A percentile compares a stretch with the other conserved stretches of the same genome.
phyloP scores from a whole-genome alignment of 805 yeast species.

The Hyphopichia homilentoma region DNA sequence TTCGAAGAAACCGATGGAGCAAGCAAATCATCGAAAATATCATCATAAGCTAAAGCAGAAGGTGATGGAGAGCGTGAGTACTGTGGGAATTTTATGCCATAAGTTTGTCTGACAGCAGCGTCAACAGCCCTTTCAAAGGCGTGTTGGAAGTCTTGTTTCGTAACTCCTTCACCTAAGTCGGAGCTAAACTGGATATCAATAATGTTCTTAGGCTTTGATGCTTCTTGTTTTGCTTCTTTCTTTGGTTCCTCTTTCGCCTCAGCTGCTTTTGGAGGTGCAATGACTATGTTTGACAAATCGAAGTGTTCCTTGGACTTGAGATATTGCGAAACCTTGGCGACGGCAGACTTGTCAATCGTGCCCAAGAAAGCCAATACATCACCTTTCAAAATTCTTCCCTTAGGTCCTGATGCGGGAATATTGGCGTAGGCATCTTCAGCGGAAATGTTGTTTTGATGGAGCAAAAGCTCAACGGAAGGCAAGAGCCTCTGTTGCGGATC shows the following conservation, averaged over 20 bases:
- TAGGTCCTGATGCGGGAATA: slow-evolving; percentile 83
- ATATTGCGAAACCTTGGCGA: slow-evolving; percentile 50
- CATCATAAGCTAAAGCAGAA: slow-evolving; percentile 12
- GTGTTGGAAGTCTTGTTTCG: slow-evolving; percentile 23
- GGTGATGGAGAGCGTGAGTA: slow-evolving; percentile 30
- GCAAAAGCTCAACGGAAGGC: slow-evolving; percentile 74
- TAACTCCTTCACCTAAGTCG: slow-evolving; percentile 21
- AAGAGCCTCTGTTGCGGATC: slow-evolving; percentile 61
- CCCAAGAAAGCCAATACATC: slow-evolving; percentile 88
- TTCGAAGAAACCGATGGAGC: slow-evolving; percentile 30
- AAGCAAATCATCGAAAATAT: slow-evolving; percentile 37
- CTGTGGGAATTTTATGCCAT: slow-evolving; percentile 34
- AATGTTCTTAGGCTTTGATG: slow-evolving; percentile 27
- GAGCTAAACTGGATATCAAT: slow-evolving; percentile 22
- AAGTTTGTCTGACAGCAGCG: slow-evolving; percentile 26
- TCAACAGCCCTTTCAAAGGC: slow-evolving; percentile 29
- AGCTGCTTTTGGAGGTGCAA: slow-evolving; percentile 27
- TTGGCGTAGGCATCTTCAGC: slow-evolving; percentile 64
- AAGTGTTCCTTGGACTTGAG: slow-evolving; percentile 56
- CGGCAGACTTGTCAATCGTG: slow-evolving; percentile 54
- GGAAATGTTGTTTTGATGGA: slow-evolving; percentile 61
- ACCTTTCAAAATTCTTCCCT: slow-evolving; percentile 85
- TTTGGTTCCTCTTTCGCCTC: slow-evolving; percentile 11
- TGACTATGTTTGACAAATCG: slow-evolving; percentile 67
- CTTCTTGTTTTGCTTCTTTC: slow-evolving; percentile 10